Evolutionary conservation across 345 rosid species (phyloP).

Genomic region (Hypericum androsaemum): DNA sequence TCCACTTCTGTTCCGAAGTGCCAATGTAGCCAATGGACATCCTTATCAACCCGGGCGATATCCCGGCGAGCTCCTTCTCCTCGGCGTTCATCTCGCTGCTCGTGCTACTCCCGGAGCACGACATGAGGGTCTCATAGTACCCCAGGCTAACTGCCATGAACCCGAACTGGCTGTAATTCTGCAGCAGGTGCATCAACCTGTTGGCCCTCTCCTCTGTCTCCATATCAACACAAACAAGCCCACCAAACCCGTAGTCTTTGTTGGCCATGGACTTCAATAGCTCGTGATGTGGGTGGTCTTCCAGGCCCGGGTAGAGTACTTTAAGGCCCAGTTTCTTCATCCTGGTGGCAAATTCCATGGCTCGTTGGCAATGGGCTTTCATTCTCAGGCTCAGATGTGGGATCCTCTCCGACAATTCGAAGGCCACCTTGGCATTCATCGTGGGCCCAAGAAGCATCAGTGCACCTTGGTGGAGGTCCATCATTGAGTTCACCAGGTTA

Average conservation of each 20-base stretch:
- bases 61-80: not conserved
- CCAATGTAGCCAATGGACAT: slow-evolving; percentile 33
- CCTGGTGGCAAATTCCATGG: slow-evolving; percentile 50
- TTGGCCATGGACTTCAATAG: slow-evolving; percentile 52
- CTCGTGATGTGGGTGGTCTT: slow-evolving; percentile 66
- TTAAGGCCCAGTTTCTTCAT: slow-evolving; percentile 65
- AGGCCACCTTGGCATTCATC: slow-evolving; percentile 92
- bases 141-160: slow-evolving; percentile 2
- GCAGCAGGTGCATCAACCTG: slow-evolving; percentile 40
- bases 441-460: slow-evolving; percentile 92
- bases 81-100: not conserved
- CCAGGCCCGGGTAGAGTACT: slow-evolving; percentile 80
- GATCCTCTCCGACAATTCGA: slow-evolving; percentile 71
- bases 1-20: slow-evolving; percentile 85
- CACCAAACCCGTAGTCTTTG: slow-evolving; percentile 77
- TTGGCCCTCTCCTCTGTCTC: slow-evolving; percentile 78
- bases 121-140: slow-evolving; percentile 3
- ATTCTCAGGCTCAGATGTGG: slow-evolving; percentile 81
- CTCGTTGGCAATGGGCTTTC: slow-evolving; percentile 78
- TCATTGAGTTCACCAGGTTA: slow-evolving; percentile 74
- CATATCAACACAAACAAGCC: slow-evolving; percentile 72
- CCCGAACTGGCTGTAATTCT: slow-evolving; percentile 1
- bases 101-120: not conserved
- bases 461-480: slow-evolving; percentile 84
- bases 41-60: not conserved